Evolutionary conservation across 495 filamentous ascomycete species (phyloP), one percentile per base, ranked within the genome.

Genomic region (Stereocaulon alpinum): DNA sequence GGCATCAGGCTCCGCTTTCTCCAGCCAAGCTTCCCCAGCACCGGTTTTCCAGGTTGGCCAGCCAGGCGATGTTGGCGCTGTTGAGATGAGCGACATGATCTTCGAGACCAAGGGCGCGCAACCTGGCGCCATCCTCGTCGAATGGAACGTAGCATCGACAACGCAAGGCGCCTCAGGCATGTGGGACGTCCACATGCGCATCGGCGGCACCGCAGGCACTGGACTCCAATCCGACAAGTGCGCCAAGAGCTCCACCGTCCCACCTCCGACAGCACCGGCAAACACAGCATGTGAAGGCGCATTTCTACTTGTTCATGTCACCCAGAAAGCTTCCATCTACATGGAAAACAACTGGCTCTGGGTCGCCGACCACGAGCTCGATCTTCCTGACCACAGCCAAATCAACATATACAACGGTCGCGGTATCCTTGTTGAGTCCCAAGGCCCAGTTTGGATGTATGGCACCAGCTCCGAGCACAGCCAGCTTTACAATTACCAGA

Each of bases 321-420:
- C 88, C 6, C 66, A 78, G 48, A 75, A 81, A 29, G 88, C 80
- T 6, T 84, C 80, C 55, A 80, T 84, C 17, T 95, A 95, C 70
- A 72, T 95, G 50, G 92, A 96, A 74, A 96, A 97, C 73, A 83
- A 81, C 45, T 97, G 92, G 92, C 87, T 86, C 71, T 97, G 92
- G 92, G 89, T 91, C 30, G 83, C 92, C 2, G 92, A 97, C 71
- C 92, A 97, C 75, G 87, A 89, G 61, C 85, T 97, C 43, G 92
- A 96, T 69, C 80, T 82, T 4, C 47, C 71, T 9, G 85, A 87
- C 66, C 82, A 88, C 72, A 81, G 81, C 60, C 92, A 96, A 72
- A 86, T 95, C 71, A 87, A 93, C 71, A 80, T 97, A 64, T 97
- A 85, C 77, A 95, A 88, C 66, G 92, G 90, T 47, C 87, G 92